Conservation (phyloP, 805 yeast species). For the Candida qinlingensis region DNA sequence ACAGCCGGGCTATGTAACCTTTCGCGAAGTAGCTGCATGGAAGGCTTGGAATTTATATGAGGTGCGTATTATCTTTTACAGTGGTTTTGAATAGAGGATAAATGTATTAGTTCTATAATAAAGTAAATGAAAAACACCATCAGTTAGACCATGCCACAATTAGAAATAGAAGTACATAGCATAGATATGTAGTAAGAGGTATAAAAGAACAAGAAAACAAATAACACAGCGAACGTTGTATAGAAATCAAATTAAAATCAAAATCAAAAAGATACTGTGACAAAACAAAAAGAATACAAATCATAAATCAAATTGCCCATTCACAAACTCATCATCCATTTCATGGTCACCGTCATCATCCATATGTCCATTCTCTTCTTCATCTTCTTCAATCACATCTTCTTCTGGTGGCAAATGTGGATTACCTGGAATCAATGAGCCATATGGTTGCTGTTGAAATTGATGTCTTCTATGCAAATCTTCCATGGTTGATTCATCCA, state of each 20-base stretch:
- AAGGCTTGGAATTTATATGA: too few relatives aligned
- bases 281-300: not conserved
- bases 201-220: too few relatives aligned
- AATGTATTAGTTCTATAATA: too few relatives aligned
- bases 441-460: slow-evolving; percentile 36
- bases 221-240: too few relatives aligned
- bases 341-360: slow-evolving; percentile 47
- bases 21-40: too few relatives aligned
- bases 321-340: slow-evolving; percentile 79
- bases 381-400: slow-evolving; percentile 73
- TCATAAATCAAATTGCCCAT: slow-evolving; percentile 82
- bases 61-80: too few relatives aligned
- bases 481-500: slow-evolving; percentile 88
- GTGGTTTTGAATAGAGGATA: too few relatives aligned
- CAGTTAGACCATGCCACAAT: too few relatives aligned
- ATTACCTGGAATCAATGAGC: slow-evolving; percentile 74
- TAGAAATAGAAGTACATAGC: too few relatives aligned
- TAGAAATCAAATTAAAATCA: too few relatives aligned
- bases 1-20: not conserved
- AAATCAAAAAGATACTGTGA: not conserved
- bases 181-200: too few relatives aligned
- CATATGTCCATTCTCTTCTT: slow-evolving; percentile 41
- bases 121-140: too few relatives aligned
- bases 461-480: slow-evolving; percentile 52
- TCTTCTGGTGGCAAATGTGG: slow-evolving; percentile 80